phyloP scores from a whole-genome alignment of 441 rosid genomes.

The Biscutella laevigata region DNA sequence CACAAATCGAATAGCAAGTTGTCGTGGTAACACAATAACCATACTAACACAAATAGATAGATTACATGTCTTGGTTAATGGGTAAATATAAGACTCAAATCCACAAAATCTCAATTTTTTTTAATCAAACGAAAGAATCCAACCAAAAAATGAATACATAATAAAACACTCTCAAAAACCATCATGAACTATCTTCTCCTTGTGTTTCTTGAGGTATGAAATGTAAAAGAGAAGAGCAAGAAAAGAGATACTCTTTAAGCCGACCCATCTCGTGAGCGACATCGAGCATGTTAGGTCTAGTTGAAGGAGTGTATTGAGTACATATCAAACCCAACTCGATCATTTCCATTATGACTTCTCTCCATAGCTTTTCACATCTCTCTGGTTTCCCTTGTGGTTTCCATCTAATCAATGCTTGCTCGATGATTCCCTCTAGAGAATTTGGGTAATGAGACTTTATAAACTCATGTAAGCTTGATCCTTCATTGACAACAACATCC shows the following conservation, averaged over 20 bases:
- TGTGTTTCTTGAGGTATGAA: slow-evolving; percentile 12
- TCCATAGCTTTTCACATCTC: slow-evolving; percentile 32
- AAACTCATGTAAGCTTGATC: slow-evolving; percentile 69
- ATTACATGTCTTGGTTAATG: no score
- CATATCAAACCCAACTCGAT: slow-evolving; percentile 72
- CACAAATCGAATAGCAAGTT: no score
- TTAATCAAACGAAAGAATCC: slow-evolving; percentile 8
- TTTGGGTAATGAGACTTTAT: slow-evolving; percentile 56
- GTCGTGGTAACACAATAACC: no score
- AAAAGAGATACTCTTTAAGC: slow-evolving; percentile 55
- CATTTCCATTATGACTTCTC: slow-evolving; percentile 52
- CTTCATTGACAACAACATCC: slow-evolving; percentile 42
- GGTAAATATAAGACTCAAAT: no score
- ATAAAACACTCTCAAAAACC: slow-evolving; percentile 11
- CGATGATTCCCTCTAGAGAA: slow-evolving; percentile 47
- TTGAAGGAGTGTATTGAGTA: slow-evolving; percentile 58
- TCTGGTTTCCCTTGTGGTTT: slow-evolving; percentile 29
- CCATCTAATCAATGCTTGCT: slow-evolving; percentile 40
- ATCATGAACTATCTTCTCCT: slow-evolving; percentile 16
- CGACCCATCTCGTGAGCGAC: slow-evolving; percentile 61
- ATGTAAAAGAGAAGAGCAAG: slow-evolving; percentile 26
- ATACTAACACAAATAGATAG: no score
- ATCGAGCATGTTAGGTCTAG: slow-evolving; percentile 75
- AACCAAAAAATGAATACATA: slow-evolving; percentile 16
- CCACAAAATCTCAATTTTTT: background rate